A percentile compares a stretch with the other conserved stretches of the same genome.
phyloP scores from a whole-genome alignment of 2,329 filamentous ascomycete genomes.

The Dactylella cylindrospora region DNA sequence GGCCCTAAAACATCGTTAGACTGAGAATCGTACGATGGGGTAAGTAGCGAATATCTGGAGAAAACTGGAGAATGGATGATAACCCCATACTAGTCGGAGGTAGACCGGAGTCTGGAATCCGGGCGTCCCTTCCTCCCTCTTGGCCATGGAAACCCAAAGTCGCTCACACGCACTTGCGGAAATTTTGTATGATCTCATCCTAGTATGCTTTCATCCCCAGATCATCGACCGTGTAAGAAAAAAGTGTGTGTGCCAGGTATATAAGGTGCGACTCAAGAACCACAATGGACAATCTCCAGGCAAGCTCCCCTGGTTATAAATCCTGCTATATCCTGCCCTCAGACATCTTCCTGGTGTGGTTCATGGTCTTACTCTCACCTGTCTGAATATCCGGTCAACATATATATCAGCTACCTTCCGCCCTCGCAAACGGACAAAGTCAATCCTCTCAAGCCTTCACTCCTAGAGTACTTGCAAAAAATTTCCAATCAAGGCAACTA shows the following conservation, averaged over 20 bases:
- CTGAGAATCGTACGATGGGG: constrained; percentile 43
- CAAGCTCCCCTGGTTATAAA: constrained; percentile 30
- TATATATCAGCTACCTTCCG: constrained; percentile 21
- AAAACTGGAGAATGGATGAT: constrained; percentile 42
- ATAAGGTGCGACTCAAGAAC: constrained; percentile 27
- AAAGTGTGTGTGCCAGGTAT: constrained; percentile 35
- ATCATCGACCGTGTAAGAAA: constrained; percentile 24
- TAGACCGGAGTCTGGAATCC: constrained; percentile 42
- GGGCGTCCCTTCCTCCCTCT: constrained; percentile 20
- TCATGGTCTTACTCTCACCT: constrained; percentile 18
- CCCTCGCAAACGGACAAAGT: constrained; percentile 13
- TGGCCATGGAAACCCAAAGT: constrained; percentile 13
- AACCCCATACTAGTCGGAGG: constrained; percentile 41
- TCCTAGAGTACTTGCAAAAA: neutral
- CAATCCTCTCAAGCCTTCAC: constrained; percentile 4
- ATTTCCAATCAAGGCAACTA: too few relatives aligned
- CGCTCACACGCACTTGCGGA: constrained; percentile 41
- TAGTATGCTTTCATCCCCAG: constrained; percentile 43
- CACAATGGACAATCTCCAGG: constrained; percentile 36
- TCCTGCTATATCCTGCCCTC: constrained; percentile 33
- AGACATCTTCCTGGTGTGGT: constrained; percentile 22
- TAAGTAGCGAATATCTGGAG: constrained; percentile 33
- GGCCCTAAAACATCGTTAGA: constrained; percentile 25
- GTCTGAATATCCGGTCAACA: constrained; percentile 27
- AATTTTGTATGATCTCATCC: constrained; percentile 45